Percentiles rank a stretch among this genome's conserved stretches.
These are phyloP conservation scores for Nicotiana otophora DNA, from an alignment of 257 asterid genomes.

Conservation along the genomic window DNA sequence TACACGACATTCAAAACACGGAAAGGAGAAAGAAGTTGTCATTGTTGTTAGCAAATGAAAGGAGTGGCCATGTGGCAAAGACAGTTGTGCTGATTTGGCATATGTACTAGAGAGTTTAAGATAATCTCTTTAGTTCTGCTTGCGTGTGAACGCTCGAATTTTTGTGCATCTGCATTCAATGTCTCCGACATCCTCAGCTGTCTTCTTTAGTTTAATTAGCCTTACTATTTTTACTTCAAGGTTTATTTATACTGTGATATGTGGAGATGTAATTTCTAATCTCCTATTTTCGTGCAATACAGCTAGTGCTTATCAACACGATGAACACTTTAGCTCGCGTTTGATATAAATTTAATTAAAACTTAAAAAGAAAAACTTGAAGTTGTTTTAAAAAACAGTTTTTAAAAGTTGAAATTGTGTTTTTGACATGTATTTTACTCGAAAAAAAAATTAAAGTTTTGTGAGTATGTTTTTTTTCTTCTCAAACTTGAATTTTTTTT, in stretches of 20 bases:
- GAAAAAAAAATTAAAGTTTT: too few species aligned
- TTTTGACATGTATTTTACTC: too few species aligned
- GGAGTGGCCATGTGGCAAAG: background rate
- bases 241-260: background rate
- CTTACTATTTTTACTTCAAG: background rate
- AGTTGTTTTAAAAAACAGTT: too few species aligned
- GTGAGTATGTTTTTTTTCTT: too few species aligned
- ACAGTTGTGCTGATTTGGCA: slow-evolving; percentile 4
- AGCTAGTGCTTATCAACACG: background rate
- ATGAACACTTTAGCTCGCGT: background rate
- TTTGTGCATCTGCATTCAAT: background rate
- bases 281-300: background rate
- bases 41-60: background rate
- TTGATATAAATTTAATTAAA: too few species aligned
- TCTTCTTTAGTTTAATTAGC: background rate
- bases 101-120: too few species aligned
- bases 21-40: background rate
- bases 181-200: background rate
- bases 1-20: slow-evolving; percentile 1
- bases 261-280: too few species aligned
- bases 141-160: background rate
- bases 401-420: too few species aligned
- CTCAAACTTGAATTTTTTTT: too few species aligned
- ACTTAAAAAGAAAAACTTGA: too few species aligned
- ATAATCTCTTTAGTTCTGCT: background rate